phyloP scores from a whole-genome alignment of 129 eudicot species.

The Escallonia rubra region DNA sequence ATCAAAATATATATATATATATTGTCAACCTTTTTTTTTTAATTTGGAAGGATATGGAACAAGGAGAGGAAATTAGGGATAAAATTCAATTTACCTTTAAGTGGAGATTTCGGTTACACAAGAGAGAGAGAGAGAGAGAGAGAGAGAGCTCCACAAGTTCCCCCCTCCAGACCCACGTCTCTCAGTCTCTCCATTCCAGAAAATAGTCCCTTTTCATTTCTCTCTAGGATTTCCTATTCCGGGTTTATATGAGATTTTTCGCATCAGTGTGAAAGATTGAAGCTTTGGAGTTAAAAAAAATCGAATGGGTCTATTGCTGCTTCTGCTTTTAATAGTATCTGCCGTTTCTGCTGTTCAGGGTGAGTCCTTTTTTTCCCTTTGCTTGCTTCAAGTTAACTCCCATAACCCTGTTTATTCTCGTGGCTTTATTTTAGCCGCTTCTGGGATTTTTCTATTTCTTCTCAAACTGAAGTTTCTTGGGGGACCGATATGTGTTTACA shows the following conservation, averaged over 20 bases:
- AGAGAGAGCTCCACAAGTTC: background rate
- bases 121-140: no score
- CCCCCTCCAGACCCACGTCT: background rate
- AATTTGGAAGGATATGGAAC: no score
- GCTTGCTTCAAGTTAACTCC: background rate
- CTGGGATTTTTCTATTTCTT: background rate
- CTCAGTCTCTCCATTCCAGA: background rate
- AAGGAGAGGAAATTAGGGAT: no score
- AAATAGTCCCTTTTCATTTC: background rate
- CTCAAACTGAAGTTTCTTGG: background rate
- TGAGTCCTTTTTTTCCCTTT: constrained; percentile 2
- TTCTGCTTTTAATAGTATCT: constrained; percentile 15
- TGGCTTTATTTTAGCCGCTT: background rate
- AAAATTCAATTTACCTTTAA: no score
- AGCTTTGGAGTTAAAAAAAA: background rate
- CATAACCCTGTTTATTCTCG: background rate
- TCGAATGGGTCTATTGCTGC: constrained; percentile 6
- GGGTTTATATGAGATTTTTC: constrained; percentile 3
- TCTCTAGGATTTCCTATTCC: background rate
- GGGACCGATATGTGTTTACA: background rate
- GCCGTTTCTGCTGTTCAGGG: constrained; percentile 28
- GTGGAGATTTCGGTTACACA: no score
- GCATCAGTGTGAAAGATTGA: background rate
- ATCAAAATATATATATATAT: no score
- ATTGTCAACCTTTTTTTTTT: no score